Base-by-base conservation (phyloP, 2,329 filamentous ascomycete genomes). In the Dothideomycetes sp. region DNA sequence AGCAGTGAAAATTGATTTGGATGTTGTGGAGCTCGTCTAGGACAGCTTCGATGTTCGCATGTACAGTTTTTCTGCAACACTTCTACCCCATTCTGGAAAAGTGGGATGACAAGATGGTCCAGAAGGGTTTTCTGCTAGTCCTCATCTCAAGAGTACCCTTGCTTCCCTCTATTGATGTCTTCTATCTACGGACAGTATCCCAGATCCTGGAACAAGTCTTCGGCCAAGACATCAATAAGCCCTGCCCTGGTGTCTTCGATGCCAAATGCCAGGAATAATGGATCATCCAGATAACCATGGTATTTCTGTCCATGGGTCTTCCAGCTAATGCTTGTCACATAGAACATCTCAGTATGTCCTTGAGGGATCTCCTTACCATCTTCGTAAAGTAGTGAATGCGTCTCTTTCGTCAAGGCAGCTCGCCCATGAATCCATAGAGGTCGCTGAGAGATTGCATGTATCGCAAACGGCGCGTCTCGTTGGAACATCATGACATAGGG, bases 351-450 rank as follows among this genome's bases (percentile, higher is more conserved):
- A 0, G 65, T 67, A 17, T 64, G 61, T 1, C 49, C 51, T 5
- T 20, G 25, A 4, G 50, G 48, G 3, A 49, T 35, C 13, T 43
- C 39, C 19, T 55, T 53, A 49, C 45, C 52, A 16, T 22, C 23
- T 12, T 25, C 23, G n/a, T 34, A 34, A 3, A 34, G 20, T 45
- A 7, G 29, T 4, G 39, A 44, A 6, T 44, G 30, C 9, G 46
- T 51, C n/a, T 45, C 53, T 16, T 59, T 54, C 1, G 50, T 50
- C 36, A 54, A 47, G 9, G 49, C 50, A 13, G 57, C 51, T 17
- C 74, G 62, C 0, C 75, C 75, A 32, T 67, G 58, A 22, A 78
- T 71, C 74, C 74, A 78, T 0, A 76, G 45, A 2, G 74, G 73
- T 46, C 63, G 63, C 11, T 52, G 50, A 0, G 70, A 70, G 16